Percentiles rank a stretch among this genome's conserved stretches.
Conservation (phyloP, 2,329 filamentous ascomycete genomes). For the Aureobasidium sp. region DNA sequence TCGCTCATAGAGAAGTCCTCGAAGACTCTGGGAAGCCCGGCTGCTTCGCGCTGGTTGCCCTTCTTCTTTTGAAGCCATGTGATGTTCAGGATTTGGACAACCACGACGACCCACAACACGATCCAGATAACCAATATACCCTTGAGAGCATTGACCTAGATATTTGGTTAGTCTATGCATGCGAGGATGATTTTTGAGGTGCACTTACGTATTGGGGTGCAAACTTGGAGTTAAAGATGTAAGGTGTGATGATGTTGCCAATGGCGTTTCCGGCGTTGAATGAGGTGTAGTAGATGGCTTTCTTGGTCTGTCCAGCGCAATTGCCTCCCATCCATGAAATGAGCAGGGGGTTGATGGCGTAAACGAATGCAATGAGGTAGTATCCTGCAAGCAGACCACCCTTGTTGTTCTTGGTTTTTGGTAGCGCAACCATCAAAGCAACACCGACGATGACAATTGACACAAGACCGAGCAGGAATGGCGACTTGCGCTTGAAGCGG, state of each 20-base stretch:
- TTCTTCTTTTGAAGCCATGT: constrained; percentile 15
- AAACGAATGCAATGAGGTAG: constrained; percentile 17
- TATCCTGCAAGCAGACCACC: constrained; percentile 15
- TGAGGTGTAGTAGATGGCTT: constrained; percentile 15
- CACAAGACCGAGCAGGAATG: constrained; percentile 16
- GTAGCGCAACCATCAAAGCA: constrained; percentile 14
- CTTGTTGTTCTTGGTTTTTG: constrained; percentile 17
- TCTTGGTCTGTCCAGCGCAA: constrained; percentile 17
- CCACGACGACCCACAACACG: background rate
- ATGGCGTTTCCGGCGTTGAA: constrained; percentile 16
- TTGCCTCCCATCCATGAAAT: constrained; percentile 16
- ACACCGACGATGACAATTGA: constrained; percentile 16
- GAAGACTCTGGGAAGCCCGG: constrained; percentile 3
- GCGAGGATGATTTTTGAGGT: no score
- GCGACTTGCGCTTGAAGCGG: constrained; percentile 18
- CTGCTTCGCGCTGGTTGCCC: constrained; percentile 15
- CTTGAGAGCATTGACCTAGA: constrained; percentile 15
- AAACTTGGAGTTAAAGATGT: constrained; percentile 15
- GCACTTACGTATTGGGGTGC: constrained; percentile 16
- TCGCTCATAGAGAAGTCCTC: constrained; percentile 14
- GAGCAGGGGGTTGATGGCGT: constrained; percentile 16
- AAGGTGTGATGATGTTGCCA: constrained; percentile 18
- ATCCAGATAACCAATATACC: constrained; percentile 15
- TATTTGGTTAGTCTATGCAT: background rate
- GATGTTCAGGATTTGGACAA: constrained; percentile 4